Evolutionary conservation across 768 basidiomycete species (phyloP).

Genomic region (Mycena galopus): DNA sequence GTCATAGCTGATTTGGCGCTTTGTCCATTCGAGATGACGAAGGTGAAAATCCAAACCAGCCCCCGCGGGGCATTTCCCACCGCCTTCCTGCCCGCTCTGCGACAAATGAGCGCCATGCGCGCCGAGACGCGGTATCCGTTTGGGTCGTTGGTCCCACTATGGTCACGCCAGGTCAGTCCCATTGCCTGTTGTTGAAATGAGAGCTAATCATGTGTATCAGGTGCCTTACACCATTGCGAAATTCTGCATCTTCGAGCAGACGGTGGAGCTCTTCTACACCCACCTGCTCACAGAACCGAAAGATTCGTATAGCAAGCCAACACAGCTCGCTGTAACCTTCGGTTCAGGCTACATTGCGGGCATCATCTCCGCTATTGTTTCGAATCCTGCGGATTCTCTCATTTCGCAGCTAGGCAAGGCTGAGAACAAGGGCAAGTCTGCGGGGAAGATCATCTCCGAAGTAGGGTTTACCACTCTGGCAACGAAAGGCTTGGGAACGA

Average conservation of each 20-base stretch:
- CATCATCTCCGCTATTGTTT: slow-evolving; percentile 95
- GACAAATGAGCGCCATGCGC: slow-evolving; percentile 76
- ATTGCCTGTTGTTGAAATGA: no score
- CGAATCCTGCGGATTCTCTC: slow-evolving; percentile 94
- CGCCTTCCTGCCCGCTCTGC: slow-evolving; percentile 76
- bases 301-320: slow-evolving; percentile 82
- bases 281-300: slow-evolving; percentile 87
- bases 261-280: slow-evolving; percentile 89
- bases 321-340: slow-evolving; percentile 92
- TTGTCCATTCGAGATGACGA: slow-evolving; percentile 95
- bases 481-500: slow-evolving; percentile 89
- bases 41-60: slow-evolving; percentile 91
- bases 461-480: slow-evolving; percentile 73
- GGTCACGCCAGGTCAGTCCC: slow-evolving; percentile 83
- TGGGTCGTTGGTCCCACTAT: slow-evolving; percentile 86
- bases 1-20: slow-evolving; percentile 97
- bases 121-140: slow-evolving; percentile 87
- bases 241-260: slow-evolving; percentile 96
- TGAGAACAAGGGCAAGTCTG: slow-evolving; percentile 83
- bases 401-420: slow-evolving; percentile 95
- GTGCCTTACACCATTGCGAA: slow-evolving; percentile 99
- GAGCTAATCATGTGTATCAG: no score
- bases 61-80: slow-evolving; percentile 82
- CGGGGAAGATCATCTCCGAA: slow-evolving; percentile 79
- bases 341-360: slow-evolving; percentile 94